These are phyloP conservation scores for Eucalyptus albens DNA, from an alignment of 345 rosid species.

Conservation along the genomic window DNA sequence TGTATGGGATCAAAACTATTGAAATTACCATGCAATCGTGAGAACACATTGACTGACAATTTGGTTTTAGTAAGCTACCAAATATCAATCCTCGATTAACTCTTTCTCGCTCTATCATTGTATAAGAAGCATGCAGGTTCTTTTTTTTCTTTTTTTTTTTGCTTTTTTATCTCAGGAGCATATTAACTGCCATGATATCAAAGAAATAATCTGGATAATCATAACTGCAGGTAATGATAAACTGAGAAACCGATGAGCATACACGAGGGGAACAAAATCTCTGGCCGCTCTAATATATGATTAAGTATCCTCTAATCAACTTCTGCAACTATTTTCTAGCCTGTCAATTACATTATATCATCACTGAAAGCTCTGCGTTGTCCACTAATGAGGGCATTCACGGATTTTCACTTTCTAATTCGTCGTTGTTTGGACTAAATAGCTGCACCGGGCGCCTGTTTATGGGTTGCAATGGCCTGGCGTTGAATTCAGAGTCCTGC, in stretches of 20 bases:
- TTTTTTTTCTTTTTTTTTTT: neutral
- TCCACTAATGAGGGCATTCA: neutral
- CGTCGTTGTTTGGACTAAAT: slow-evolving; percentile 12
- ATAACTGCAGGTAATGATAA: neutral
- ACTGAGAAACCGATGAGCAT: neutral
- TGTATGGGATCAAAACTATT: neutral
- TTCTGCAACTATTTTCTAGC: neutral
- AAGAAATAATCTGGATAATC: neutral
- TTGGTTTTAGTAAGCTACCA: neutral
- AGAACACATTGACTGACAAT: neutral
- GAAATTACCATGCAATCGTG: neutral
- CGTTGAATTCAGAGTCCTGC: slow-evolving; percentile 50
- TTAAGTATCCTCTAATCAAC: neutral
- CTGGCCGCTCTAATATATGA: neutral
- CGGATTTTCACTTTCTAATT: neutral
- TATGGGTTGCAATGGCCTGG: slow-evolving; percentile 49
- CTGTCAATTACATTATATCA: neutral
- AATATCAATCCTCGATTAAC: neutral
- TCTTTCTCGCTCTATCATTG: neutral
- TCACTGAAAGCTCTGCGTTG: neutral
- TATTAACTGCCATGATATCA: neutral
- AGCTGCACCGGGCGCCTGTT: slow-evolving; percentile 33
- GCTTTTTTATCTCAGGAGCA: neutral
- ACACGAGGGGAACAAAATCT: neutral
- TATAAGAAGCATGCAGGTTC: neutral